A percentile compares a stretch with the other conserved stretches of the same genome.
These are phyloP conservation scores for Lichtheimia corymbifera DNA, from an alignment of 371 early-diverging fungal genomes.

Conservation along the genomic window DNA sequence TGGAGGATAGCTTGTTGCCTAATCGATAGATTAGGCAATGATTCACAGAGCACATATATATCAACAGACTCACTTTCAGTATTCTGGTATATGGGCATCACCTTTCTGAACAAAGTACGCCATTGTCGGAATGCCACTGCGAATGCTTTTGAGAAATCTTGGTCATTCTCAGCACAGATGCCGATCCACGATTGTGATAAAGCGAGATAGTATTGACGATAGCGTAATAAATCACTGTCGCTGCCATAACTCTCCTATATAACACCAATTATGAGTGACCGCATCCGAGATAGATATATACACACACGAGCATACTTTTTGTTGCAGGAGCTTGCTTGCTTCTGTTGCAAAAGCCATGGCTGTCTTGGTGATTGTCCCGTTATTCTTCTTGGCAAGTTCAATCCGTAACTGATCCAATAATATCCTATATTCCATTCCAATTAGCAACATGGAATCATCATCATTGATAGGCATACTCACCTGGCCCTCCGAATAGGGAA, in stretches of 20 bases:
- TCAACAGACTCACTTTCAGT: background rate
- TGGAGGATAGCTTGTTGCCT: conserved; percentile 3
- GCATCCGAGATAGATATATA: background rate
- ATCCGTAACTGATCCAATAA: conserved; percentile 20
- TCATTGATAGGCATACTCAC: conserved; percentile 6
- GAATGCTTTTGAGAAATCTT: conserved; percentile 39
- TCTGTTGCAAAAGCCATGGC: conserved; percentile 27
- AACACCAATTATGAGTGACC: background rate
- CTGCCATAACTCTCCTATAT: conserved; percentile 26
- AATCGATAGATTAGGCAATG: background rate
- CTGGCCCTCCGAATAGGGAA: conserved; percentile 48
- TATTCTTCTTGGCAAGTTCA: conserved; percentile 18
- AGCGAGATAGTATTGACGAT: conserved; percentile 57
- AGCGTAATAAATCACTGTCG: conserved; percentile 42
- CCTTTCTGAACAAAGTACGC: conserved; percentile 47
- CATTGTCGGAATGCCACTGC: conserved; percentile 57
- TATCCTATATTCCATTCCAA: conserved; percentile 1
- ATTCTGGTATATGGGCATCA: conserved; percentile 21
- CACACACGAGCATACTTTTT: conserved; percentile 13
- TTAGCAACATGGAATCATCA: conserved; percentile 7
- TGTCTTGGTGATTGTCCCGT: background rate
- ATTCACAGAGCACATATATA: background rate
- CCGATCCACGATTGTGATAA: conserved; percentile 62
- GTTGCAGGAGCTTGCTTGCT: conserved; percentile 23
- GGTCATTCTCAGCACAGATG: conserved; percentile 39